Conservation (phyloP, 164 flowering plant species). For the Kingdonia uniflora region DNA sequence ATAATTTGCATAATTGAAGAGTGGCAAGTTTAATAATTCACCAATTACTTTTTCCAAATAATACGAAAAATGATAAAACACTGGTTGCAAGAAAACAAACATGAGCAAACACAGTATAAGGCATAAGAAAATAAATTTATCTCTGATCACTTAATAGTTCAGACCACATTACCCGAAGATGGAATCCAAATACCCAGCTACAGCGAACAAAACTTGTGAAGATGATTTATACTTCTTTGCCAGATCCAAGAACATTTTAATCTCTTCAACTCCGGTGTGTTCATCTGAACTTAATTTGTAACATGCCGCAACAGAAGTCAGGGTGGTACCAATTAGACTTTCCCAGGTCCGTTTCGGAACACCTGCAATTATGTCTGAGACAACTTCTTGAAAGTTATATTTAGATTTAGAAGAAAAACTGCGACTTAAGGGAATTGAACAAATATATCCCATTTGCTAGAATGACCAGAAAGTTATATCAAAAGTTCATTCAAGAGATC, state of each 20-base stretch:
- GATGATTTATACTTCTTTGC: slow-evolving; percentile 52
- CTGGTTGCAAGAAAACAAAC: too few species aligned
- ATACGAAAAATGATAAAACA: too few species aligned
- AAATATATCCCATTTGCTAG: too few species aligned
- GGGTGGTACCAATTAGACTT: slow-evolving; percentile 65
- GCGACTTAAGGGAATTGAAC: too few species aligned
- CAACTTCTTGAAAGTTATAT: slow-evolving; percentile 5
- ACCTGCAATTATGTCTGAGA: slow-evolving; percentile 42
- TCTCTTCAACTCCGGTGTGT: slow-evolving; percentile 18
- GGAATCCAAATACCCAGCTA: slow-evolving; percentile 68
- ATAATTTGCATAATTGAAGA: slow-evolving; percentile 8
- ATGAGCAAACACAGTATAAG: too few species aligned
- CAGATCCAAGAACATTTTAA: slow-evolving; percentile 35
- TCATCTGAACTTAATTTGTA: slow-evolving; percentile 13
- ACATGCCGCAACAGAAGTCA: slow-evolving; percentile 30
- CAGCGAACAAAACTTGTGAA: slow-evolving; percentile 55
- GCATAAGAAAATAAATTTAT: too few species aligned
- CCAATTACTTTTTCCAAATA: too few species aligned
- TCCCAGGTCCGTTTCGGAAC: slow-evolving; percentile 44
- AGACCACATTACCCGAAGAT: slow-evolving; percentile 34
- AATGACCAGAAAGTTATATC: too few species aligned
- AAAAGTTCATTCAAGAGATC: too few species aligned
- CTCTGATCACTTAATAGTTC: too few species aligned
- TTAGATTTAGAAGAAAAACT: too few species aligned
- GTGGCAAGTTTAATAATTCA: not conserved